Percentiles rank a stretch among this genome's conserved stretches.
Evolutionary conservation across 73 alveolate species (phyloP).

Genomic region (Paramecium bursaria): DNA sequence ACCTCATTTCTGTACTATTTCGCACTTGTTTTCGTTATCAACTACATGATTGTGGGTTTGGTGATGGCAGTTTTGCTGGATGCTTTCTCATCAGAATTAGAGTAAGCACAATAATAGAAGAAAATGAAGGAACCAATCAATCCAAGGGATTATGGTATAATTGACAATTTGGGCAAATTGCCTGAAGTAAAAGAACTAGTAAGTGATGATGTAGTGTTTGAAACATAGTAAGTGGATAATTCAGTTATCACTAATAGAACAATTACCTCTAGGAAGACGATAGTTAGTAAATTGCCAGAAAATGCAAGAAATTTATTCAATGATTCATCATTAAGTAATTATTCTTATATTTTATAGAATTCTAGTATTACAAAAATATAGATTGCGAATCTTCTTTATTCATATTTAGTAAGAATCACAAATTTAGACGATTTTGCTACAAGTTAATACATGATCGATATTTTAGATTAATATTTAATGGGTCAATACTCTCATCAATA

Average conservation of each 20-base stretch:
- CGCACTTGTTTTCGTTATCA: conserved; percentile 3
- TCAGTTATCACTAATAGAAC: neutral
- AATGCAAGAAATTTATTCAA: conserved; percentile 1
- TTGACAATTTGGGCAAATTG: conserved; percentile 8
- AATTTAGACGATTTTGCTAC: conserved; percentile 40
- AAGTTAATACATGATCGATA: neutral
- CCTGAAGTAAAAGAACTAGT: neutral
- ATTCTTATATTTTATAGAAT: neutral
- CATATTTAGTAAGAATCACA: neutral
- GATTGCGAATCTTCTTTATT: conserved; percentile 33
- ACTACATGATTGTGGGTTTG: conserved; percentile 36
- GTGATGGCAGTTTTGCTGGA: conserved; percentile 55
- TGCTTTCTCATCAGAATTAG: conserved; percentile 62
- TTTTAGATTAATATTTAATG: conserved; percentile 26
- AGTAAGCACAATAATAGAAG: conserved; percentile 17
- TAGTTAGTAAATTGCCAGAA: conserved; percentile 16
- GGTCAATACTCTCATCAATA: conserved; percentile 32
- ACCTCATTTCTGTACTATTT: neutral
- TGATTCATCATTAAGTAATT: neutral
- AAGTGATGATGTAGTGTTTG: neutral
- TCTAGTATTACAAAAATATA: conserved; percentile 32
- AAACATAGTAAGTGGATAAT: neutral
- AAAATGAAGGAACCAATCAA: conserved; percentile 17
- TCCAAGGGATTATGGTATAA: neutral
- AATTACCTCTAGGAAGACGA: neutral